phyloP scores from a whole-genome alignment of 371 early-diverging fungal genomes.

The Apophysomyces trapeziformis region DNA sequence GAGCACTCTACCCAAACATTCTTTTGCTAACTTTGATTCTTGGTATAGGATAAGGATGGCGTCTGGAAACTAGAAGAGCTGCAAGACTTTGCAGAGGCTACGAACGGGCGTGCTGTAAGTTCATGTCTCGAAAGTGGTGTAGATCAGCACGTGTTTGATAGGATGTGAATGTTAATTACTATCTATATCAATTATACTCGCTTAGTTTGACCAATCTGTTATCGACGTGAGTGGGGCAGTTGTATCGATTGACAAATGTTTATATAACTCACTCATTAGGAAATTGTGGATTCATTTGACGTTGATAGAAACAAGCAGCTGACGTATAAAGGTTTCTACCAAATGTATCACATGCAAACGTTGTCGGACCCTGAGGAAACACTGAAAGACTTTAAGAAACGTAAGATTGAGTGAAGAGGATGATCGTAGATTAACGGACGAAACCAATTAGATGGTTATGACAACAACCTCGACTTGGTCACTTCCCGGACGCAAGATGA shows the following conservation, averaged over 20 bases:
- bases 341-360: constrained; percentile 78
- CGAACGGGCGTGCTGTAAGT: constrained; percentile 73
- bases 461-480: constrained; percentile 39
- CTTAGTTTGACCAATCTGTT: constrained; percentile 71
- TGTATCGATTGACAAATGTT: neutral
- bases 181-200: constrained; percentile 1
- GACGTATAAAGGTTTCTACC: constrained; percentile 67
- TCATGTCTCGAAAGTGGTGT: neutral
- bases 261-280: constrained; percentile 21
- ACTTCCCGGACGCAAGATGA: constrained; percentile 36
- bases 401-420: constrained; percentile 23
- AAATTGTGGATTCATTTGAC: constrained; percentile 67
- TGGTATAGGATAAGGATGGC: constrained; percentile 59
- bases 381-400: constrained; percentile 71
- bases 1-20: neutral
- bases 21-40: neutral
- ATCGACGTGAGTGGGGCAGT: constrained; percentile 32
- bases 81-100: constrained; percentile 71
- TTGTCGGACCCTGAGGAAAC: constrained; percentile 73
- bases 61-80: constrained; percentile 64
- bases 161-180: neutral
- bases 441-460: constrained; percentile 39
- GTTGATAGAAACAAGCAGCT: constrained; percentile 57
- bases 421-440: no score
- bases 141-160: constrained; percentile 1